These are phyloP conservation scores for Cryptococcus sp. DNA, from an alignment of 1,284 basidiomycete genomes.

Conservation along the genomic window DNA sequence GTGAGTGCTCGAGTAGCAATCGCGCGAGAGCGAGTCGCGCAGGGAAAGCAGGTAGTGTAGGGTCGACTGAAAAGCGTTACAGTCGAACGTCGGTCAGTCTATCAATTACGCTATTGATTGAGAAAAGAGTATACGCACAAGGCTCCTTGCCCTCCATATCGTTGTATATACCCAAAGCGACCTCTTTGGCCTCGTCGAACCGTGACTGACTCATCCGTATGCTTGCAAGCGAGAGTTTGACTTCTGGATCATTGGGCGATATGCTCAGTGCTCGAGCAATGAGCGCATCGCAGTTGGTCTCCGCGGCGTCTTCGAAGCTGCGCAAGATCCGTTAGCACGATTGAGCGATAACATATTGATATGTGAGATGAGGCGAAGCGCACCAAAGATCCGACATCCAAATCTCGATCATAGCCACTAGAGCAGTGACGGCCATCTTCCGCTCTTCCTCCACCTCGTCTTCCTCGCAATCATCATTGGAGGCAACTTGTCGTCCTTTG, in stretches of 20 bases:
- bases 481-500: slow-evolving; percentile 16
- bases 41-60: slow-evolving; percentile 71
- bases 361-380: slow-evolving; percentile 38
- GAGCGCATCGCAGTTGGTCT: slow-evolving; percentile 73
- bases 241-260: slow-evolving; percentile 76
- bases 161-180: slow-evolving; percentile 69
- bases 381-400: slow-evolving; percentile 97
- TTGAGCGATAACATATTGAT: neutral
- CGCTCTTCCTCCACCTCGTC: slow-evolving; percentile 63
- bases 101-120: neutral
- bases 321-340: no score
- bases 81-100: neutral
- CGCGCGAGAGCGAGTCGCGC: slow-evolving; percentile 75
- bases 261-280: slow-evolving; percentile 71
- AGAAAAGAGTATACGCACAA: slow-evolving; percentile 55
- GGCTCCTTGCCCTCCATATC: slow-evolving; percentile 73
- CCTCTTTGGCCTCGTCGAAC: slow-evolving; percentile 74
- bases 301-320: slow-evolving; percentile 66
- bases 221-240: slow-evolving; percentile 77
- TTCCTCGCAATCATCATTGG: slow-evolving; percentile 65
- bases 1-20: slow-evolving; percentile 77
- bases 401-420: slow-evolving; percentile 90
- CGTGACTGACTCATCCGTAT: slow-evolving; percentile 86
- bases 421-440: slow-evolving; percentile 74
- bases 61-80: slow-evolving; percentile 61